Evolutionary conservation across 2,329 filamentous ascomycete genomes (phyloP).

Genomic region (Pseudogymnoascus sp.): DNA sequence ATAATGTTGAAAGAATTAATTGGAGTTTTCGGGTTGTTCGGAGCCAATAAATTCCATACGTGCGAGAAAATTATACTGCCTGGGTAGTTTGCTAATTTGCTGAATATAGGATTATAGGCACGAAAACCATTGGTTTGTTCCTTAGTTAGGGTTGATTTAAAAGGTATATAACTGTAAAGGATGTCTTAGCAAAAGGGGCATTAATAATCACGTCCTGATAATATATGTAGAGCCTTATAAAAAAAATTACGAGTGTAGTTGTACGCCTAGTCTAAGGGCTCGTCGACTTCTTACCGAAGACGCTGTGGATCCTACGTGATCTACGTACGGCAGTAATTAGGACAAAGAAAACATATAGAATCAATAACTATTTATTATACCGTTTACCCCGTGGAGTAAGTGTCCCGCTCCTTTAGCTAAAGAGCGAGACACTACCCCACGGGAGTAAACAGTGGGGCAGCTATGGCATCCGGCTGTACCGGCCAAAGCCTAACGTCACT

Average conservation of each 20-base stretch:
- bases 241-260: no score
- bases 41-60: neutral
- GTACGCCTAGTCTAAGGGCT: no score
- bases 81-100: neutral
- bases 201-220: neutral
- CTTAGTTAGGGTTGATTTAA: neutral
- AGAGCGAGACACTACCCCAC: neutral
- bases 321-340: neutral
- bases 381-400: neutral
- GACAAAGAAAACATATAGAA: neutral
- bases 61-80: neutral
- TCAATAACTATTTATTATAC: neutral
- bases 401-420: neutral
- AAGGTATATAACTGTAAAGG: neutral
- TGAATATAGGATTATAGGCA: neutral
- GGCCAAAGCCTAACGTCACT: neutral
- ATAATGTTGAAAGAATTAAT: neutral
- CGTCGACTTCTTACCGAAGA: neutral
- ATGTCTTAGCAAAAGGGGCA: neutral
- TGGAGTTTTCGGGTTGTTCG: neutral
- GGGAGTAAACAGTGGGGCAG: neutral
- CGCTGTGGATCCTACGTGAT: neutral
- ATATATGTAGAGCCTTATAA: neutral
- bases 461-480: neutral
- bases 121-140: neutral